Conservation (phyloP, 2,329 filamentous ascomycete species). For the Ceratocystis harringtonii region DNA sequence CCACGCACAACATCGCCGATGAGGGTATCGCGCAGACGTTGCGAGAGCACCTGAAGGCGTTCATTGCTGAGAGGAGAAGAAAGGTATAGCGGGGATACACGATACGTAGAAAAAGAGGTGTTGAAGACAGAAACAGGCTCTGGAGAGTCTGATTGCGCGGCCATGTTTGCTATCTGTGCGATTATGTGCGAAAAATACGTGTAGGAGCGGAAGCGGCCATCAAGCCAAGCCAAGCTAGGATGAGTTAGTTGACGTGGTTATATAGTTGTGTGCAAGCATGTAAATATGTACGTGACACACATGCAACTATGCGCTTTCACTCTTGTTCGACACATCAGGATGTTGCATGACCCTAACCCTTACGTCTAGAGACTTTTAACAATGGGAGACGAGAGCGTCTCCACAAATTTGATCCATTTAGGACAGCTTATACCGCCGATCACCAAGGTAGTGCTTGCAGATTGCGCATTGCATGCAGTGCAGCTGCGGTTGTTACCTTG, state of each 20-base stretch:
- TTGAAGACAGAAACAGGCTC: slow-evolving; percentile 36
- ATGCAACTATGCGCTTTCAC: no score
- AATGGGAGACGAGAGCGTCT: no score
- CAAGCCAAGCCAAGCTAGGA: no score
- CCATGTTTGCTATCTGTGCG: slow-evolving; percentile 16
- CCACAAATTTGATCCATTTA: no score
- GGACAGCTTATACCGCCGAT: no score
- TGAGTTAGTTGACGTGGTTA: no score
- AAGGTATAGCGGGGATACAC: slow-evolving; percentile 37
- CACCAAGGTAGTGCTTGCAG: no score
- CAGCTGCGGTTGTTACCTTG: not conserved
- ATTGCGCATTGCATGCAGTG: no score
- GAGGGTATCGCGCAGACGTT: slow-evolving; percentile 37
- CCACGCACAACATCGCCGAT: slow-evolving; percentile 47
- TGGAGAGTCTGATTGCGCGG: slow-evolving; percentile 12
- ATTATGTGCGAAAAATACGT: not conserved
- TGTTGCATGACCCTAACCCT: not conserved
- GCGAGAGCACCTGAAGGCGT: slow-evolving; percentile 31
- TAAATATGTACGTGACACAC: no score
- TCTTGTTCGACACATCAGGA: not conserved
- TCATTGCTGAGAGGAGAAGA: slow-evolving; percentile 23
- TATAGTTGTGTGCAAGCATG: no score
- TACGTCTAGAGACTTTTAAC: not conserved
- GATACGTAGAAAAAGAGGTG: slow-evolving; percentile 43
- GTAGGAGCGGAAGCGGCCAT: not conserved